Evolutionary conservation across 2,329 filamentous ascomycete species (phyloP).

Genomic region (Coleophoma crateriformis): DNA sequence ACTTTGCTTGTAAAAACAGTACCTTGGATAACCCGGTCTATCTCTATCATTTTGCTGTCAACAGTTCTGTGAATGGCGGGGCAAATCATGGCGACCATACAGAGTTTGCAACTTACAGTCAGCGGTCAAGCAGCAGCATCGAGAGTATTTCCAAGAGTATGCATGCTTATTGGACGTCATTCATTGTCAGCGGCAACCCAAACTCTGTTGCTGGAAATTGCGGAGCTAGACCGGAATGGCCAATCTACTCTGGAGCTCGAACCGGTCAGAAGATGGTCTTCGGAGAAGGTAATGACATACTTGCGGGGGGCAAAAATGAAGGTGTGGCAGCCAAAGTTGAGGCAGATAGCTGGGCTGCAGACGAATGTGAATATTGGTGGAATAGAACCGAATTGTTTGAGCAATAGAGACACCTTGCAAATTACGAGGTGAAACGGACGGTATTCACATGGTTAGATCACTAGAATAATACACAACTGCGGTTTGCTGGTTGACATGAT

Average conservation of each 20-base stretch:
- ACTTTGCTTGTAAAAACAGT: constrained; percentile 26
- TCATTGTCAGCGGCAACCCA: constrained; percentile 24
- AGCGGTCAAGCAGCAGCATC: constrained; percentile 6
- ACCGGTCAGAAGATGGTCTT: constrained; percentile 42
- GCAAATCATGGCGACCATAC: constrained; percentile 39
- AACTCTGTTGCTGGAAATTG: constrained; percentile 17
- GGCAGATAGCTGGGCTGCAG: constrained; percentile 36
- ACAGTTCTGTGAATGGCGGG: constrained; percentile 20
- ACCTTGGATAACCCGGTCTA: constrained; percentile 32
- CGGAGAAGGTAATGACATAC: constrained; percentile 54
- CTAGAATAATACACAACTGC: not conserved
- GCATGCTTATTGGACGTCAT: constrained; percentile 27
- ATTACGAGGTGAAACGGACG: not conserved
- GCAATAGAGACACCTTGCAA: constrained; percentile 3
- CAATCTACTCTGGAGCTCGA: constrained; percentile 9
- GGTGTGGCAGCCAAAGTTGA: constrained; percentile 39
- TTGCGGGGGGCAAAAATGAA: constrained; percentile 25
- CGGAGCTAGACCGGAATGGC: constrained; percentile 14
- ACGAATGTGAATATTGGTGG: constrained; percentile 58
- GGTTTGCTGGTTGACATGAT: too few species aligned
- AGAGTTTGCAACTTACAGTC: constrained; percentile 37
- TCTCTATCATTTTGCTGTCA: constrained; percentile 55
- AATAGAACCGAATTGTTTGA: constrained; percentile 42
- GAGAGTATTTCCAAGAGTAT: constrained; percentile 17
- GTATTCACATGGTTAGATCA: not conserved